These are phyloP conservation scores for Coniella lustricola DNA, from an alignment of 2,329 filamentous ascomycete species.

Conservation along the genomic window DNA sequence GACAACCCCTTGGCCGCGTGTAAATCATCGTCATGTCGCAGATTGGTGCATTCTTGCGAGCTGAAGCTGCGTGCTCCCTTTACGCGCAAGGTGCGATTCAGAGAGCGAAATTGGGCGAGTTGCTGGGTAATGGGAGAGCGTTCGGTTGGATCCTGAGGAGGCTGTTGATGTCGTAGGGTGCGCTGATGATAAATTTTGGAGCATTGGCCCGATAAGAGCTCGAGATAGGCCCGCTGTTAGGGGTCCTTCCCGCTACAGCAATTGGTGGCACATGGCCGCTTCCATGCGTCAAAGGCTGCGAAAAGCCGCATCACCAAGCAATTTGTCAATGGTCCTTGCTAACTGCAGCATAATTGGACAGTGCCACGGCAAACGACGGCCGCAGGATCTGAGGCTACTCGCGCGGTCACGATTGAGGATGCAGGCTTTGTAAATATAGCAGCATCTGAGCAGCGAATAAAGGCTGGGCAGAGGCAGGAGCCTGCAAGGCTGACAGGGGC, in stretches of 20 bases:
- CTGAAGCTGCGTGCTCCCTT: slow-evolving; percentile 8
- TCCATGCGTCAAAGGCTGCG: too few species aligned
- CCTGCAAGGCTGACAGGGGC: slow-evolving; percentile 3
- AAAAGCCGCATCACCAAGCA: too few species aligned
- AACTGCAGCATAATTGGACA: too few species aligned
- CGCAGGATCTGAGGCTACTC: too few species aligned
- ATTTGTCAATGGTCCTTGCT: too few species aligned
- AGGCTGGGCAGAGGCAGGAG: neutral
- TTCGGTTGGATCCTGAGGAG: too few species aligned
- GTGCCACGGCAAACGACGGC: too few species aligned
- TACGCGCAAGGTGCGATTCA: neutral
- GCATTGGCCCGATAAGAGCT: slow-evolving; percentile 1
- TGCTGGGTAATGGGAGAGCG: too few species aligned
- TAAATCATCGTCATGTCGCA: slow-evolving; percentile 23
- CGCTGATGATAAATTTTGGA: neutral
- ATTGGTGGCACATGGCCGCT: neutral
- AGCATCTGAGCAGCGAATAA: neutral
- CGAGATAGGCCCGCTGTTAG: neutral
- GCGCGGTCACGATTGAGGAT: too few species aligned
- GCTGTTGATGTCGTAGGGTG: neutral
- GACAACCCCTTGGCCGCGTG: slow-evolving; percentile 23
- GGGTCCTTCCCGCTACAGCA: neutral
- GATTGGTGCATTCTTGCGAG: slow-evolving; percentile 18
- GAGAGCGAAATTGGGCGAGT: neutral
- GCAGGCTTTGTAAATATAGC: neutral